phyloP scores from a whole-genome alignment of 176 grass and related monocot species.

The Oryza glumipatula region DNA sequence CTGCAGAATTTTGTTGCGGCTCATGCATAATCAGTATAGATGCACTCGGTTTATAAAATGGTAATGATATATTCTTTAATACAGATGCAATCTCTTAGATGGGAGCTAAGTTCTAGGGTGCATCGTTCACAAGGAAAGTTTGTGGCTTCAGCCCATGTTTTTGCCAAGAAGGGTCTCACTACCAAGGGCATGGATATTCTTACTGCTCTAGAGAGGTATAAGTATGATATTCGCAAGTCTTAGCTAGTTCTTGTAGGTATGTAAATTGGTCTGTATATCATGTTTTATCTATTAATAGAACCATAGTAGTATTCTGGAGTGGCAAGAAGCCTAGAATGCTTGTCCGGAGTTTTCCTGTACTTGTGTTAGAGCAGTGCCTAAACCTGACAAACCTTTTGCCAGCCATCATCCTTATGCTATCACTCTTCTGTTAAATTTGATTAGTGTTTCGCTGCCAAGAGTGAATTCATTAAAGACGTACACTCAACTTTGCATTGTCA shows the following conservation, averaged over 20 bases:
- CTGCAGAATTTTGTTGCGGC: slow-evolving; percentile 3
- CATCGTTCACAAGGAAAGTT: slow-evolving; percentile 85
- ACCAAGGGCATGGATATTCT: slow-evolving; percentile 96
- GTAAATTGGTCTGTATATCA: slow-evolving; percentile 33
- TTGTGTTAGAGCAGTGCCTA: too few relatives aligned
- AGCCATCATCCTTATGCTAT: not conserved
- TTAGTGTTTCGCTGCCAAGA: not conserved
- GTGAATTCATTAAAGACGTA: not conserved
- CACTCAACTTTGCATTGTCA: not conserved
- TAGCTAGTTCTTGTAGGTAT: slow-evolving; percentile 94
- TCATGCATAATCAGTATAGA: not conserved
- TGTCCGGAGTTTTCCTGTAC: too few relatives aligned
- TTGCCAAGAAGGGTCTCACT: slow-evolving; percentile 79
- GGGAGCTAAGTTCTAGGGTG: slow-evolving; percentile 74
- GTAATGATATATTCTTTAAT: slow-evolving; percentile 29
- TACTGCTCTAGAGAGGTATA: slow-evolving; percentile 90
- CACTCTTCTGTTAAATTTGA: not conserved
- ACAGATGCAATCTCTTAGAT: slow-evolving; percentile 96
- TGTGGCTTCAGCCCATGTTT: slow-evolving; percentile 82
- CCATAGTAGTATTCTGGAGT: slow-evolving; percentile 31
- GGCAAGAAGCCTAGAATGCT: too few relatives aligned
- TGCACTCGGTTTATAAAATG: slow-evolving; percentile 12
- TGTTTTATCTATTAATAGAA: slow-evolving; percentile 28
- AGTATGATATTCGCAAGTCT: slow-evolving; percentile 83
- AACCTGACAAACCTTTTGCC: not conserved